Evolutionary conservation across 148 eudicot genomes (phyloP).

Genomic region (Talinum fruticosum): DNA sequence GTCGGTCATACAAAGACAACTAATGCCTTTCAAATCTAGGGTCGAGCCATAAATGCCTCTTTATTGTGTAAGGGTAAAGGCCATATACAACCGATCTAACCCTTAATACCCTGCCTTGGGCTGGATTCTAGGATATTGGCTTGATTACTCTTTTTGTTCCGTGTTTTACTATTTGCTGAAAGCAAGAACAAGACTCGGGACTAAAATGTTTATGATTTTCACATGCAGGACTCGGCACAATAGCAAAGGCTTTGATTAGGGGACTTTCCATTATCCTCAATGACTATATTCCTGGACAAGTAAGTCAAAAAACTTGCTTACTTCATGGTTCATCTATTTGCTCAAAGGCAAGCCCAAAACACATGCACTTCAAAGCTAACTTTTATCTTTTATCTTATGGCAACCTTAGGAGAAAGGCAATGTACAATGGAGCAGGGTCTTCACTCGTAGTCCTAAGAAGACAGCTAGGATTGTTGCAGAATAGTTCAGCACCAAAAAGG

Average conservation of each 20-base stretch:
- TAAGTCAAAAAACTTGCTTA: slow-evolving; percentile 31
- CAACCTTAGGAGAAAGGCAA: slow-evolving; percentile 80
- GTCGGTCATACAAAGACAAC: too few species aligned
- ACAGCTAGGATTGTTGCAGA: slow-evolving; percentile 76
- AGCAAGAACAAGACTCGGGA: not conserved
- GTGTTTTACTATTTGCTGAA: not conserved
- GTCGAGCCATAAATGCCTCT: too few species aligned
- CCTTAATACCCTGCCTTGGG: too few species aligned
- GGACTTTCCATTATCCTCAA: slow-evolving; percentile 97
- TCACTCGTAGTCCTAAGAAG: slow-evolving; percentile 78
- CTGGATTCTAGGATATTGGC: not conserved
- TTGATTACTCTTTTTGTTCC: not conserved
- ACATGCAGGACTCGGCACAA: slow-evolving; percentile 98
- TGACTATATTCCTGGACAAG: slow-evolving; percentile 97
- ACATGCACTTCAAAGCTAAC: not conserved
- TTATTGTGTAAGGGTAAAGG: too few species aligned
- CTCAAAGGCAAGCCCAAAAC: not conserved
- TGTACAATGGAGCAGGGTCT: slow-evolving; percentile 96
- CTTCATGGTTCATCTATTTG: not conserved
- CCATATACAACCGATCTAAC: too few species aligned
- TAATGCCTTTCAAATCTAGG: too few species aligned
- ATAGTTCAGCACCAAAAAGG: slow-evolving; percentile 79
- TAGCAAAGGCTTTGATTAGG: slow-evolving; percentile 92
- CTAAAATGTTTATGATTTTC: slow-evolving; percentile 11
- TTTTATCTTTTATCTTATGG: not conserved